phyloP scores from a whole-genome alignment of 129 eudicot species.

The Flaveria sonorensis region DNA sequence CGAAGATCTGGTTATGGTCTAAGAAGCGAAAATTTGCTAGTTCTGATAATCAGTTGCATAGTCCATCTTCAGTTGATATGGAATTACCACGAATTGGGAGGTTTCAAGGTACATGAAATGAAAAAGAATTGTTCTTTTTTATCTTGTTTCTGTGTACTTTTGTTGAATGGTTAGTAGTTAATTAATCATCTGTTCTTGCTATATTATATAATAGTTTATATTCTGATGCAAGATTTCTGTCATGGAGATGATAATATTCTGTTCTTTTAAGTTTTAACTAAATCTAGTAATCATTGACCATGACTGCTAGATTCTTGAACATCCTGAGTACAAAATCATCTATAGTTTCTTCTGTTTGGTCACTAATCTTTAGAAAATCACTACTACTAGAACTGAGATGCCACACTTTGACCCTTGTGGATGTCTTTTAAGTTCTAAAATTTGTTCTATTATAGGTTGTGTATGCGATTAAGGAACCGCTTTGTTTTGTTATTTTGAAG shows the following conservation, averaged over 20 bases:
- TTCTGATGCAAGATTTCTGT: constrained; percentile 11
- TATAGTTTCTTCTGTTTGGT: neutral
- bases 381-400: neutral
- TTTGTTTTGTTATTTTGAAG: neutral
- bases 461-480: neutral
- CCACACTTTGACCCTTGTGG: neutral
- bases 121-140: neutral
- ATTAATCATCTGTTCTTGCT: constrained; percentile 12
- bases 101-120: constrained; percentile 9
- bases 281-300: constrained; percentile 24
- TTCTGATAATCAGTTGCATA: constrained; percentile 15
- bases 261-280: constrained; percentile 5
- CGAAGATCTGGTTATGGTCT: constrained; percentile 21
- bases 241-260: constrained; percentile 15
- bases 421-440: neutral
- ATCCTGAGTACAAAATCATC: neutral
- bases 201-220: neutral
- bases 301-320: constrained; percentile 25
- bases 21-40: constrained; percentile 17
- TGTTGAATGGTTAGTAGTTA: constrained; percentile 13
- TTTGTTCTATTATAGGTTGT: neutral
- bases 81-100: constrained; percentile 12
- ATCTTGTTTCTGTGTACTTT: constrained; percentile 15
- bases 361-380: neutral
- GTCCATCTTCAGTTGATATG: constrained; percentile 14